These are phyloP conservation scores for Protea cynaroides DNA, from an alignment of 164 flowering plant genomes.

Conservation along the genomic window DNA sequence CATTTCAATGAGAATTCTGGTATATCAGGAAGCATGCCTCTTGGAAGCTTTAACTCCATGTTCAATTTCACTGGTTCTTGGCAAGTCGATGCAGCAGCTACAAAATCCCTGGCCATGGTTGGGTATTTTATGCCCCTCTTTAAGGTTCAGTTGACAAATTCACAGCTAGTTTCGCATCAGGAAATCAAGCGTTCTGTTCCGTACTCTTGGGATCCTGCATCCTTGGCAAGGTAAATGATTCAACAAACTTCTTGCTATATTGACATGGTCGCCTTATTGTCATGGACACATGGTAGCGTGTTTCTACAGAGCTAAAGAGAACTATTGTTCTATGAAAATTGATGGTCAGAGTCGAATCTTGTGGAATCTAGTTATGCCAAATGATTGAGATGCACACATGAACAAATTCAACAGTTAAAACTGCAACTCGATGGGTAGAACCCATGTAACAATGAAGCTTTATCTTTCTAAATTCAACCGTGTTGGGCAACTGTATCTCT, in stretches of 20 bases:
- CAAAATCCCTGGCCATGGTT: constrained; percentile 90
- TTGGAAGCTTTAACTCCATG: constrained; percentile 95
- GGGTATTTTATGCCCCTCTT: constrained; percentile 61
- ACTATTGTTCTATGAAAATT: background rate
- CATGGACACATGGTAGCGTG: too few relatives aligned
- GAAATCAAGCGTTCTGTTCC: constrained; percentile 83
- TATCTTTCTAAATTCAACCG: too few relatives aligned
- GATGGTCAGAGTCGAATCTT: background rate
- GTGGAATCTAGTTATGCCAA: too few relatives aligned
- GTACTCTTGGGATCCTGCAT: constrained; percentile 84
- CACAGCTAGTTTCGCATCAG: constrained; percentile 49
- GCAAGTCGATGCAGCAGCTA: constrained; percentile 78
- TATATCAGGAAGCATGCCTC: constrained; percentile 60
- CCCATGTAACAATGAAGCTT: too few relatives aligned
- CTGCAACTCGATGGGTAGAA: too few relatives aligned
- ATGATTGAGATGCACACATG: too few relatives aligned
- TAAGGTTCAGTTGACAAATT: constrained; percentile 44
- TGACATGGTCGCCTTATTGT: background rate
- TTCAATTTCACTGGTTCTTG: constrained; percentile 91
- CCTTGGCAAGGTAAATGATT: constrained; percentile 75
- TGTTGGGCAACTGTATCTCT: too few relatives aligned
- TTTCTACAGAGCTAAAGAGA: background rate
- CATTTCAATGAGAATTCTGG: constrained; percentile 66
- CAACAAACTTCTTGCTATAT: background rate
- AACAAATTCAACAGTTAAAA: too few relatives aligned